Base-by-base conservation (phyloP, 139 green algal genomes). In the Nannochloris sp. region DNA sequence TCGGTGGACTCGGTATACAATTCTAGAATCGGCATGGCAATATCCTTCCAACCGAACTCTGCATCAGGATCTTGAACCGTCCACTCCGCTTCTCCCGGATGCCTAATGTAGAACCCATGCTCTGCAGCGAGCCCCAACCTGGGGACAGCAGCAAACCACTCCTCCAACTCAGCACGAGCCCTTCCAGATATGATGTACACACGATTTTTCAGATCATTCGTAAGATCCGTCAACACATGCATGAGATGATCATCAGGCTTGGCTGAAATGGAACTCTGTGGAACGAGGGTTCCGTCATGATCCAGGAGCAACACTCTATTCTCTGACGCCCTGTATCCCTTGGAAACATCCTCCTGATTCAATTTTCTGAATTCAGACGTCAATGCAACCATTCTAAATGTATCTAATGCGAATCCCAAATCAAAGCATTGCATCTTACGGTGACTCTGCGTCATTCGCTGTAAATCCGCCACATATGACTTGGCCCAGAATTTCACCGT, bases 281-380 rank as follows among this genome's bases (percentile, higher is more conserved):
- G 63, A 43, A 92, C 86, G 20, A 98, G 86, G 10, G 93, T 98
- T 61, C 92, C 92, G 72, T 98, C 93, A 66, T 99, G 96, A 76
- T 99, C 93, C 45, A 98, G 79, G 68, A 99, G 73, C 44, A 99
- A 79, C 11, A 91, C 76, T 16, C 92, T 85, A 36, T 72, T 70
- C 8, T 6, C 49, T 0, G 85, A 78, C 50, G 81, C 72, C 30
- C 55, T 58, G 73, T 90, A 96, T 2, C 77, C 68, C 30, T 67
- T 61, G 43, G 82, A 43, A 31, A 93, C 61, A 5, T 23, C 17
- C 6, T 67, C 48, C 5, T 75, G 67, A 48, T 95, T 79, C 62
- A 99, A 80, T 61, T 88, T 89, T 43, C 85, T 71, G 80, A 99
- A 98, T 74, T 93, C 89, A 40, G 83, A 83, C 45, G 93, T 88